A percentile compares a stretch with the other conserved stretches of the same genome.
These are phyloP conservation scores for Schizophyllum amplum DNA, from an alignment of 1,284 basidiomycete genomes.

Conservation along the genomic window DNA sequence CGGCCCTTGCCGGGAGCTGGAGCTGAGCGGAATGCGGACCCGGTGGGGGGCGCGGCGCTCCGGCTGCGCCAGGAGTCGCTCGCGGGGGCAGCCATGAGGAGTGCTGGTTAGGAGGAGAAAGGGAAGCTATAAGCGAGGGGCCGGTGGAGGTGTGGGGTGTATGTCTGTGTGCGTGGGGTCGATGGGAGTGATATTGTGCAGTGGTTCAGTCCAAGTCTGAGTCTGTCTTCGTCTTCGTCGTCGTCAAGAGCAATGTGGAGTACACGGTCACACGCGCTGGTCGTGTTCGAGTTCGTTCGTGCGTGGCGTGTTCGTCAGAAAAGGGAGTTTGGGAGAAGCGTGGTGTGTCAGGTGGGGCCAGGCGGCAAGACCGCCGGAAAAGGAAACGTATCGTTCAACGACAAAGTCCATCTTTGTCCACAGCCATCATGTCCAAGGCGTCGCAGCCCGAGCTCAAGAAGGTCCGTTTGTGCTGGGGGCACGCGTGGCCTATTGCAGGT, in stretches of 20 bases:
- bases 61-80: neutral
- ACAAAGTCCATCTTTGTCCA: constrained; percentile 1
- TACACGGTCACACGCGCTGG: neutral
- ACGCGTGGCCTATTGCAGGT: neutral
- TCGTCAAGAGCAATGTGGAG: neutral
- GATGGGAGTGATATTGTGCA: neutral
- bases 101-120: too few relatives aligned
- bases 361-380: neutral
- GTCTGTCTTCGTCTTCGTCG: too few relatives aligned
- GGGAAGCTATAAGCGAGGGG: neutral
- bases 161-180: too few relatives aligned
- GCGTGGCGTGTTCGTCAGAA: neutral
- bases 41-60: neutral
- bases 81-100: neutral
- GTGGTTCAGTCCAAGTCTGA: too few relatives aligned
- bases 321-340: neutral
- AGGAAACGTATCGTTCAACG: neutral
- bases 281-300: neutral
- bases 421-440: constrained; percentile 72
- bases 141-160: neutral
- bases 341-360: neutral
- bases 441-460: constrained; percentile 93
- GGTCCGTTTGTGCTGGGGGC: constrained; percentile 31
- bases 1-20: neutral
- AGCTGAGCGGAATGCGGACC: neutral